phyloP scores from a whole-genome alignment of 495 filamentous ascomycete species.

The Daldinia childiae region DNA sequence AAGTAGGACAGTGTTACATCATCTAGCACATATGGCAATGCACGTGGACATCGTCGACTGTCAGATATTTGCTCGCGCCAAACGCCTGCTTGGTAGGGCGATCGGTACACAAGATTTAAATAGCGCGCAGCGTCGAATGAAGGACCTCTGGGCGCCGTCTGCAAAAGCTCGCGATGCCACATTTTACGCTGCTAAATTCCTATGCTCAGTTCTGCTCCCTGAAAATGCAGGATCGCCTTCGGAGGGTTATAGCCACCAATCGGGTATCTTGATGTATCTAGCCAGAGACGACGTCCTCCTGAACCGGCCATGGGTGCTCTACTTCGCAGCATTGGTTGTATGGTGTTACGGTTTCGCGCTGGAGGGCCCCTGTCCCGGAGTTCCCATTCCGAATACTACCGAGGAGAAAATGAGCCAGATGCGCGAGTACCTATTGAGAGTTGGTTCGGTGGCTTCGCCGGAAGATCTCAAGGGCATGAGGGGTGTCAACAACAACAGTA shows the following conservation, averaged over 20 bases:
- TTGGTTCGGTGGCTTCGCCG: slow-evolving; percentile 79
- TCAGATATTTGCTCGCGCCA: slow-evolving; percentile 92
- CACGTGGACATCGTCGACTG: slow-evolving; percentile 98
- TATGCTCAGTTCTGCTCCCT: slow-evolving; percentile 79
- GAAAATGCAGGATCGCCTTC: slow-evolving; percentile 47
- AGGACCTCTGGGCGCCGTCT: slow-evolving; percentile 87
- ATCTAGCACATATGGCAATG: slow-evolving; percentile 96
- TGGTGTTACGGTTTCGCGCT: slow-evolving; percentile 96
- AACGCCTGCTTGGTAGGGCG: slow-evolving; percentile 82
- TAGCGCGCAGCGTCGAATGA: slow-evolving; percentile 85
- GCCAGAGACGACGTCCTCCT: slow-evolving; percentile 90
- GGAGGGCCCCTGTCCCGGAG: slow-evolving; percentile 73
- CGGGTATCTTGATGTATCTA: slow-evolving; percentile 66
- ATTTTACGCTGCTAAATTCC: slow-evolving; percentile 90
- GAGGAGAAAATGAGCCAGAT: slow-evolving; percentile 79
- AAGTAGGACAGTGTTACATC: slow-evolving; percentile 86
- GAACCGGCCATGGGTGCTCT: slow-evolving; percentile 97
- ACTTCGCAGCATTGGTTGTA: slow-evolving; percentile 89
- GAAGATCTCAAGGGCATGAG: slow-evolving; percentile 79
- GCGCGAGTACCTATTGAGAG: slow-evolving; percentile 76
- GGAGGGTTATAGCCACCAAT: slow-evolving; percentile 41
- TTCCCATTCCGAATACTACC: slow-evolving; percentile 60
- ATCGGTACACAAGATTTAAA: slow-evolving; percentile 84
- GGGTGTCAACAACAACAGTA: slow-evolving; percentile 83
- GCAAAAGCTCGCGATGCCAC: slow-evolving; percentile 92